phyloP scores from a whole-genome alignment of 805 yeast species.

The Sugiyamaella floridensis region DNA sequence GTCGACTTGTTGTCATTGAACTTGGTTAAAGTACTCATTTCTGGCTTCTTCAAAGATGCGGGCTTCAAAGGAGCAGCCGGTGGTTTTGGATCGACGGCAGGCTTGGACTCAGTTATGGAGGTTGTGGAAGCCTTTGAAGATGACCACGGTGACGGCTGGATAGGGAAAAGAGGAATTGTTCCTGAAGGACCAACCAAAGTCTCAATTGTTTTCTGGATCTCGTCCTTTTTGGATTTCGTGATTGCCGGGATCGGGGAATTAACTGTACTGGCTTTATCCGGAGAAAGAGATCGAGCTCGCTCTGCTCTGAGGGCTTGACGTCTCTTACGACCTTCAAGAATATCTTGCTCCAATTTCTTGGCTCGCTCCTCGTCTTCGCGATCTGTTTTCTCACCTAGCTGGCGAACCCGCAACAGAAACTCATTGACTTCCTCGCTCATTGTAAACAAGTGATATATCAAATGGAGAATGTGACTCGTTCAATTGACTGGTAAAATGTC shows the following conservation, averaged over 20 bases:
- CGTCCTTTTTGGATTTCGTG: conserved; percentile 7
- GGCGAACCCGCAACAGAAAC: conserved; percentile 24
- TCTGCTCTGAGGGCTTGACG: conserved; percentile 23
- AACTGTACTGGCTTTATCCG: conserved; percentile 6
- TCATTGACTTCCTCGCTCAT: conserved; percentile 21
- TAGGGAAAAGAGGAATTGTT: conserved; percentile 1
- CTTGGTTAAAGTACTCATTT: background rate
- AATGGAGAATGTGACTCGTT: background rate
- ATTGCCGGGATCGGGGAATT: background rate
- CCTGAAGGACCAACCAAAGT: conserved; percentile 8
- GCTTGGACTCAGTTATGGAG: too few species aligned
- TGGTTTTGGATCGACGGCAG: too few species aligned
- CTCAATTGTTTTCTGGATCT: conserved; percentile 11
- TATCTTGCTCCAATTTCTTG: conserved; percentile 25
- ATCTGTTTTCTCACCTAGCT: conserved; percentile 26
- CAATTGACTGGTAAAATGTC: background rate
- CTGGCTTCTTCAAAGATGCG: background rate
- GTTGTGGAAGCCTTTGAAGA: too few species aligned
- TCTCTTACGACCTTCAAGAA: conserved; percentile 25
- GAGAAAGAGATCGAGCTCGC: conserved; percentile 19
- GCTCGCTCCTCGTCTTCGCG: conserved; percentile 29
- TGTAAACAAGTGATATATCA: conserved; percentile 6
- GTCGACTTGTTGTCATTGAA: too few species aligned
- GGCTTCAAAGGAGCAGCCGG: too few species aligned
- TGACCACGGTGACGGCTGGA: background rate